These are phyloP conservation scores for Xylaria castorea DNA, from an alignment of 495 filamentous ascomycete species.

Conservation along the genomic window DNA sequence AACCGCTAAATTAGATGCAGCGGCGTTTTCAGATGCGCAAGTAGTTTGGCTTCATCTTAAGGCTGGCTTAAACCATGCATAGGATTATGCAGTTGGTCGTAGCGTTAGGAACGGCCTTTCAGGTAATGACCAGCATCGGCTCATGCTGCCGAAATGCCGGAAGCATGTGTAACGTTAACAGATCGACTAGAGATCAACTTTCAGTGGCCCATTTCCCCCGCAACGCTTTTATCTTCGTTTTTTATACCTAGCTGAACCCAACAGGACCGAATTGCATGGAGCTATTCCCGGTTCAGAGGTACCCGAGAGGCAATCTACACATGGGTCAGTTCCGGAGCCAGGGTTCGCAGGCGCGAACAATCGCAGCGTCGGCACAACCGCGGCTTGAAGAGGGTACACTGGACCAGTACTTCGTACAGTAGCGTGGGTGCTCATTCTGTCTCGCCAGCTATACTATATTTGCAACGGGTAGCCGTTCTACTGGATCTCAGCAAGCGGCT, in stretches of 20 bases:
- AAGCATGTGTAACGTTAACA: slow-evolving; percentile 15
- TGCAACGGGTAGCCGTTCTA: not conserved
- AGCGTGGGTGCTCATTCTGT: not conserved
- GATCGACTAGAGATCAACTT: not conserved
- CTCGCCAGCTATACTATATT: not conserved
- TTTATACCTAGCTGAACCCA: not conserved
- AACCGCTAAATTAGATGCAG: not conserved
- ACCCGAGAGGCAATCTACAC: not conserved
- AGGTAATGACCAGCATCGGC: not conserved
- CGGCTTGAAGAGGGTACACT: not conserved
- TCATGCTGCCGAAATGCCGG: not conserved
- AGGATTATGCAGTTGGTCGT: not conserved
- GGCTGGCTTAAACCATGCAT: not conserved
- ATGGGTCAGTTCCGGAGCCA: not conserved
- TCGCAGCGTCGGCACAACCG: not conserved
- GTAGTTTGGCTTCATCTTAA: not conserved
- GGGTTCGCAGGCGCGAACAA: slow-evolving; percentile 9
- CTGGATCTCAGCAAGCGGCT: not conserved
- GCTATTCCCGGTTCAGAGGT: not conserved
- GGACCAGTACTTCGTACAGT: not conserved
- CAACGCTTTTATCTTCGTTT: not conserved
- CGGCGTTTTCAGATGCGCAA: not conserved
- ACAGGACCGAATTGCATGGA: slow-evolving; percentile 7
- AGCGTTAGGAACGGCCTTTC: not conserved
- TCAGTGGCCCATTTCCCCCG: slow-evolving; percentile 2